These are phyloP conservation scores for Suillus cothurnatus DNA, from an alignment of 768 basidiomycete species.

Conservation along the genomic window DNA sequence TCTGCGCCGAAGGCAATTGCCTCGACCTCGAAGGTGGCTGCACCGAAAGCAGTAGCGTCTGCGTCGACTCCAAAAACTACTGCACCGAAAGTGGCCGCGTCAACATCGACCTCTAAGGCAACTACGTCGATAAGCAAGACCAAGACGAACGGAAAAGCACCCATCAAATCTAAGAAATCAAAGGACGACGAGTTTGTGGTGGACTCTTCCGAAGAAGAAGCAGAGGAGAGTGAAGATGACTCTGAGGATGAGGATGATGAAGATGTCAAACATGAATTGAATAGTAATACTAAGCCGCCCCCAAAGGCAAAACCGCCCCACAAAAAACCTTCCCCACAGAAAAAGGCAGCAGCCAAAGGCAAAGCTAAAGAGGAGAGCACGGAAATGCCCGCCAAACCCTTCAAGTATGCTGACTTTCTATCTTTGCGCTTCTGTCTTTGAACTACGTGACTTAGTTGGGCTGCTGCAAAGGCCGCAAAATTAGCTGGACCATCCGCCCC, in stretches of 20 bases:
- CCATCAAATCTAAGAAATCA: conserved; percentile 8
- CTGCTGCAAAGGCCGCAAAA: conserved; percentile 59
- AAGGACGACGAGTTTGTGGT: conserved; percentile 39
- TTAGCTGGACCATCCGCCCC: conserved; percentile 57
- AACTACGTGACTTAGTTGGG: conserved; percentile 40
- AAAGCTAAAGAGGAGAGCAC: conserved; percentile 14
- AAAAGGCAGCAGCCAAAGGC: conserved; percentile 20
- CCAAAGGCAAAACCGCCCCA: conserved; percentile 19
- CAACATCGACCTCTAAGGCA: neutral
- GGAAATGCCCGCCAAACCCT: conserved; percentile 17
- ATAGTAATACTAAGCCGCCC: conserved; percentile 10
- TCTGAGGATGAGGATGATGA: conserved; percentile 17
- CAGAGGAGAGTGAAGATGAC: conserved; percentile 23
- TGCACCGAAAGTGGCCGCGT: neutral
- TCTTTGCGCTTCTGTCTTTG: neutral
- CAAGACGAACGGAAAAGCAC: conserved; percentile 1
- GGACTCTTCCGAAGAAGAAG: conserved; percentile 29
- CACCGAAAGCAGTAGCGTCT: neutral
- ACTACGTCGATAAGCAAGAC: neutral
- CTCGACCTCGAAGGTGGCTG: neutral
- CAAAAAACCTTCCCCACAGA: conserved; percentile 22
- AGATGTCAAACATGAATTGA: conserved; percentile 12
- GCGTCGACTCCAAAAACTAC: neutral
- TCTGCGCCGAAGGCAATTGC: conserved; percentile 5
- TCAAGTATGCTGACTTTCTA: conserved; percentile 22